phyloP scores from a whole-genome alignment of 2,329 filamentous ascomycete genomes.

The Clonostachys chloroleuca region DNA sequence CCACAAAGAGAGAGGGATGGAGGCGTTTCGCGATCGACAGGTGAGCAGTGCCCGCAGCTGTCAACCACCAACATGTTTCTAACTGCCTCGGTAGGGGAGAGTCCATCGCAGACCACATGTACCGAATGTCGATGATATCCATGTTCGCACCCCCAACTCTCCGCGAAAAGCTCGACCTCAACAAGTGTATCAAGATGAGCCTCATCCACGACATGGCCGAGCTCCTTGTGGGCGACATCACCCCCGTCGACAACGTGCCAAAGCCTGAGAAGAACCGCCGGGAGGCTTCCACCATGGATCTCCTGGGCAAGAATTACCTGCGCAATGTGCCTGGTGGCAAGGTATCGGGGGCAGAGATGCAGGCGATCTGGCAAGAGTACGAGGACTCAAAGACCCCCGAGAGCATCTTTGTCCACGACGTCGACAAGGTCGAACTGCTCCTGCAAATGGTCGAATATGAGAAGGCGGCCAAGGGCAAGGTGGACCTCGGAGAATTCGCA shows the following conservation, averaged over 20 bases:
- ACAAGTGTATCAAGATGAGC: constrained; percentile 90
- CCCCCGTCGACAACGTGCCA: constrained; percentile 78
- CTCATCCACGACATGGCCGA: constrained; percentile 98
- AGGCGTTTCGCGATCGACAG: constrained; percentile 73
- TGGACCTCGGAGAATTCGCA: constrained; percentile 84
- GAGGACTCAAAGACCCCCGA: constrained; percentile 83
- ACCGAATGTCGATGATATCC: constrained; percentile 95
- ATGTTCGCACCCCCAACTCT: constrained; percentile 83
- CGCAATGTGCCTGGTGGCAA: constrained; percentile 68
- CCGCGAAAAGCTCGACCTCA: constrained; percentile 66
- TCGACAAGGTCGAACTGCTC: constrained; percentile 94
- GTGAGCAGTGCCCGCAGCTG: constrained; percentile 10
- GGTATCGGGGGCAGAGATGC: constrained; percentile 62
- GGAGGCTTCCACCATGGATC: constrained; percentile 89
- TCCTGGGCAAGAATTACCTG: constrained; percentile 69
- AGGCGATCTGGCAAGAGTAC: constrained; percentile 89
- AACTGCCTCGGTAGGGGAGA: constrained; percentile 54
- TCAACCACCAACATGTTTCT: background rate
- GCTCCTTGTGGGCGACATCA: constrained; percentile 91
- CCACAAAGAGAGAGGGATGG: constrained; percentile 95
- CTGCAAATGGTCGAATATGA: constrained; percentile 98
- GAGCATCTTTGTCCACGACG: constrained; percentile 87
- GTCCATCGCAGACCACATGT: constrained; percentile 98
- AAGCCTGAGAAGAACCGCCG: constrained; percentile 88
- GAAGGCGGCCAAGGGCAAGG: constrained; percentile 55